A percentile compares a stretch with the other conserved stretches of the same genome.
phyloP scores from a whole-genome alignment of 1,139 yeast species.

The Lodderomyces theae region DNA sequence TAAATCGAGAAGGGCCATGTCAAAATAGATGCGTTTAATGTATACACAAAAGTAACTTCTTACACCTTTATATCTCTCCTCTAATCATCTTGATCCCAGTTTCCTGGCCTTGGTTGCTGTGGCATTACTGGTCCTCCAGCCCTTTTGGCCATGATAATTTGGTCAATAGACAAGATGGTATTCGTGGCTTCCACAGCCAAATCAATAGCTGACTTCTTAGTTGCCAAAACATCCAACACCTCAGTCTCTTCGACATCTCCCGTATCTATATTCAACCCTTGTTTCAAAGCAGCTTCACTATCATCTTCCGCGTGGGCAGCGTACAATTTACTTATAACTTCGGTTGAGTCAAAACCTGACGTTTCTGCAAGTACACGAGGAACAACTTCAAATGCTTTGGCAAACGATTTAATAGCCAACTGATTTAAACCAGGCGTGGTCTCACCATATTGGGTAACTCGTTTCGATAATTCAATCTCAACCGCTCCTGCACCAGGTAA shows the following conservation, averaged over 20 bases:
- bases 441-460: slow-evolving; percentile 83
- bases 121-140: slow-evolving; percentile 98
- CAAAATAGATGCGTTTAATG: no score
- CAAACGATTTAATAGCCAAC: slow-evolving; percentile 90
- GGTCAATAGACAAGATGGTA: slow-evolving; percentile 87
- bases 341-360: slow-evolving; percentile 88
- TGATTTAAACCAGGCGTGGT: slow-evolving; percentile 90
- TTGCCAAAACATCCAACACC: slow-evolving; percentile 74
- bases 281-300: slow-evolving; percentile 23
- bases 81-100: slow-evolving; percentile 95
- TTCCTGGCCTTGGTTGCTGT: slow-evolving; percentile 82
- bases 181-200: slow-evolving; percentile 95
- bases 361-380: slow-evolving; percentile 95
- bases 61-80: neutral
- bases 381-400: slow-evolving; percentile 89
- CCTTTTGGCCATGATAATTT: slow-evolving; percentile 89
- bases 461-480: slow-evolving; percentile 85
- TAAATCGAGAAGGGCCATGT: no score
- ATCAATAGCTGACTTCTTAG: slow-evolving; percentile 83
- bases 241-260: slow-evolving; percentile 69
- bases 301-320: slow-evolving; percentile 65
- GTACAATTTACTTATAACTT: slow-evolving; percentile 79
- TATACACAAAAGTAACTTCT: neutral
- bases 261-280: slow-evolving; percentile 64
- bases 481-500: slow-evolving; percentile 97